phyloP scores from a whole-genome alignment of 495 filamentous ascomycete genomes.

The Xylaria grammica region DNA sequence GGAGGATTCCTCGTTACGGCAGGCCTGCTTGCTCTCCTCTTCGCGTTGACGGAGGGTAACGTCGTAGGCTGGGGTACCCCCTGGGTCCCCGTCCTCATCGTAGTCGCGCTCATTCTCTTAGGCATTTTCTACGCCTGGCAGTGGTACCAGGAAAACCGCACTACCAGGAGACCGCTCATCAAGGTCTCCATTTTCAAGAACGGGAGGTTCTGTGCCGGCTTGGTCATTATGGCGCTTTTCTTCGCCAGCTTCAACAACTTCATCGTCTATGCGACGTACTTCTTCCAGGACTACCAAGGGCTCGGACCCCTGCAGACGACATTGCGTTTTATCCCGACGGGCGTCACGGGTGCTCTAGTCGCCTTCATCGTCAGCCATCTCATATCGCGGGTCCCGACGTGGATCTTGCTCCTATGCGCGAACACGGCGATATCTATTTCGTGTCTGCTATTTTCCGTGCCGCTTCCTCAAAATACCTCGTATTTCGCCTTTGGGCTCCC shows the following conservation, averaged over 20 bases:
- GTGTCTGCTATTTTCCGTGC: constrained; percentile 60
- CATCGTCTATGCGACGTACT: constrained; percentile 65
- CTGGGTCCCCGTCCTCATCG: constrained; percentile 68
- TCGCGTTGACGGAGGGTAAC: constrained; percentile 67
- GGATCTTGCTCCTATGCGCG: constrained; percentile 59
- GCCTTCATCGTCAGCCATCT: constrained; percentile 59
- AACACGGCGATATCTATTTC: constrained; percentile 54
- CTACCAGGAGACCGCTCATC: constrained; percentile 57
- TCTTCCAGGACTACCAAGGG: constrained; percentile 65
- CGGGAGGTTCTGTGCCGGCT: constrained; percentile 59
- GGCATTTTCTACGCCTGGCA: constrained; percentile 69
- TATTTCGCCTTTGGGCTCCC: constrained; percentile 67
- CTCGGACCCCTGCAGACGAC: constrained; percentile 61
- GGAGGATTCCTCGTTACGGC: constrained; percentile 68
- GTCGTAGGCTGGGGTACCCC: constrained; percentile 70
- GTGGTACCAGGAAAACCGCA: constrained; percentile 56
- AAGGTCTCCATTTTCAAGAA: constrained; percentile 62
- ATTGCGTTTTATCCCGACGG: constrained; percentile 65
- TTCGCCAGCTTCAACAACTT: constrained; percentile 65
- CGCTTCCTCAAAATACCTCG: constrained; percentile 55
- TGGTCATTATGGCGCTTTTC: constrained; percentile 64
- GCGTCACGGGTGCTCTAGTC: constrained; percentile 55
- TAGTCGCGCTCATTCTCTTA: constrained; percentile 64
- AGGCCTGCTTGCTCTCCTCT: constrained; percentile 66
- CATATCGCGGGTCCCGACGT: constrained; percentile 56